These are phyloP conservation scores for Batkoa obscura DNA, from an alignment of 371 early-diverging fungal genomes.

Conservation along the genomic window DNA sequence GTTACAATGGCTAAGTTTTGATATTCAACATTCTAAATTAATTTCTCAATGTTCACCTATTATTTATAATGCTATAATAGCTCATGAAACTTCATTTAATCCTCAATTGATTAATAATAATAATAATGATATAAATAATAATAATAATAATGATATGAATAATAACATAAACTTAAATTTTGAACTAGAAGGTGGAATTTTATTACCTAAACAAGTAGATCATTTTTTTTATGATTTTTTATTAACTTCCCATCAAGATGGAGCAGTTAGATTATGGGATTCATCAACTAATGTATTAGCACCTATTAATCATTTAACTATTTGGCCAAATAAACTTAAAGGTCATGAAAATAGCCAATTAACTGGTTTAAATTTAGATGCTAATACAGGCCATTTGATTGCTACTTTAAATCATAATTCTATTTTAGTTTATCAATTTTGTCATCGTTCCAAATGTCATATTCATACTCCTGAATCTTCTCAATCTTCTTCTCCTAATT, in stretches of 20 bases:
- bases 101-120: no score
- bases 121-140: no score
- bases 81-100: neutral
- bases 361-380: neutral
- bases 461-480: neutral
- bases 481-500: neutral
- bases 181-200: neutral
- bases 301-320: neutral
- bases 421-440: neutral
- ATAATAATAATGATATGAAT: no score
- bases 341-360: neutral
- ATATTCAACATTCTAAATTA: neutral
- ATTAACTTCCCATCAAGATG: constrained; percentile 3
- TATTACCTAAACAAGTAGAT: neutral
- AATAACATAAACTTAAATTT: no score
- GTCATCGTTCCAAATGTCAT: neutral
- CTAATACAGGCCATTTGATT: neutral
- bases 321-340: neutral
- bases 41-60: neutral
- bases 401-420: neutral
- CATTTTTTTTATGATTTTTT: neutral
- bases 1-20: neutral
- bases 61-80: neutral
- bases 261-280: neutral
- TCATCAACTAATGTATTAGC: neutral